A percentile compares a stretch with the other conserved stretches of the same genome.
These are phyloP conservation scores for Penicillium diatomitis DNA, from an alignment of 495 filamentous ascomycete species.

Conservation along the genomic window DNA sequence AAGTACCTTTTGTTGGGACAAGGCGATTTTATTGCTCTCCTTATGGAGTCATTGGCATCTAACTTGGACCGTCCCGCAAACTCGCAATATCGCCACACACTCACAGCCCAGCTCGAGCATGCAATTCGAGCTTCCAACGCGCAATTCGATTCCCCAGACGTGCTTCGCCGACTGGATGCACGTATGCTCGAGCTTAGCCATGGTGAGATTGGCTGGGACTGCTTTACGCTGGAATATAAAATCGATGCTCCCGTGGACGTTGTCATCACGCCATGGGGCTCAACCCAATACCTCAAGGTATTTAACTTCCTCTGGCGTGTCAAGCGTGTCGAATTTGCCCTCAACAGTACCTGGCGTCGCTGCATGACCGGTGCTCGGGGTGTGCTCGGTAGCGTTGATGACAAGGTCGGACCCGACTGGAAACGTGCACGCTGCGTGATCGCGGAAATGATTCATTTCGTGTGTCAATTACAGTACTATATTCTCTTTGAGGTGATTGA, in stretches of 20 bases:
- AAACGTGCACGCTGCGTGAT: conserved; percentile 78
- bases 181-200: conserved; percentile 93
- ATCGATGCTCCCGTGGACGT: conserved; percentile 96
- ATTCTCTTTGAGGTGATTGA: conserved; percentile 99
- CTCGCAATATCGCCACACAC: conserved; percentile 86
- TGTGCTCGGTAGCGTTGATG: conserved; percentile 74
- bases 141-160: conserved; percentile 89
- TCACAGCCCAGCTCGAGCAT: conserved; percentile 95
- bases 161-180: conserved; percentile 84
- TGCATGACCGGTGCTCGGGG: conserved; percentile 93
- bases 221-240: conserved; percentile 98
- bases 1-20: conserved; percentile 90
- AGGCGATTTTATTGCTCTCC: conserved; percentile 92
- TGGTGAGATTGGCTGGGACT: conserved; percentile 98
- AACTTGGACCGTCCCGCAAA: conserved; percentile 94
- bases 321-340: conserved; percentile 92
- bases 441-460: conserved; percentile 97
- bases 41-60: conserved; percentile 92
- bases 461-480: conserved; percentile 95
- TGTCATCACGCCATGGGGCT: conserved; percentile 90
- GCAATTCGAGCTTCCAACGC: conserved; percentile 96
- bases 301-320: conserved; percentile 99
- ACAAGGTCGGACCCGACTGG: conserved; percentile 74
- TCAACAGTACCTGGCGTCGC: conserved; percentile 84
- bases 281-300: conserved; percentile 92